phyloP scores from a whole-genome alignment of 1,139 yeast species.

The Saccharomyces hybrid region DNA sequence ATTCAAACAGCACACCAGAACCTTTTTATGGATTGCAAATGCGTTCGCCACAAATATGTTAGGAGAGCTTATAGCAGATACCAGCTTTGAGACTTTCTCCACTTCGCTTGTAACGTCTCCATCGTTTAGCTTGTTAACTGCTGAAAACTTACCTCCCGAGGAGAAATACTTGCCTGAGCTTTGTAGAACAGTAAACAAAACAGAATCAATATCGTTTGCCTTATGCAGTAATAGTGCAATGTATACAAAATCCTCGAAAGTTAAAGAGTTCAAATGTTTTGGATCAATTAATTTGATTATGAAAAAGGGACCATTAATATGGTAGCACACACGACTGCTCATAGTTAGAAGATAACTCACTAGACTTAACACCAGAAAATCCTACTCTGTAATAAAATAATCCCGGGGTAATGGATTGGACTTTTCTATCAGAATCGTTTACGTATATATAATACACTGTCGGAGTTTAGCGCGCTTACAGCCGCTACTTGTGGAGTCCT shows the following conservation, averaged over 20 bases:
- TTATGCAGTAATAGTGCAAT: conserved; percentile 52
- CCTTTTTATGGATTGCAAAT: conserved; percentile 63
- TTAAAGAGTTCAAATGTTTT: conserved; percentile 56
- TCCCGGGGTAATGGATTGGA: neutral
- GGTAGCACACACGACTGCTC: conserved; percentile 2
- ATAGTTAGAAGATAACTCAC: neutral
- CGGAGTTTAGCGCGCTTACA: neutral
- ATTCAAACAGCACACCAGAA: conserved; percentile 68
- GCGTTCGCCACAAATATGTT: conserved; percentile 63
- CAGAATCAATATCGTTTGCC: conserved; percentile 59
- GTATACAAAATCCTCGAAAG: conserved; percentile 54
- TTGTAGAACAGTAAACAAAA: conserved; percentile 59
- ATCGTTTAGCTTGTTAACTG: conserved; percentile 25
- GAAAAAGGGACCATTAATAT: conserved; percentile 14
- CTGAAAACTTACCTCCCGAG: conserved; percentile 70
- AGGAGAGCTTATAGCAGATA: conserved; percentile 47
- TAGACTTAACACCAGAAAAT: neutral
- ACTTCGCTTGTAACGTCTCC: conserved; percentile 11
- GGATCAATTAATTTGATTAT: conserved; percentile 67
- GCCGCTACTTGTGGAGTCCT: neutral
- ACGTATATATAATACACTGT: neutral
- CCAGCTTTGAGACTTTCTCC: conserved; percentile 40
- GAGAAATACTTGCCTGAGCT: conserved; percentile 71
- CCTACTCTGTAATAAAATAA: too few species aligned
- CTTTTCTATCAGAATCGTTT: neutral